A percentile compares a stretch with the other conserved stretches of the same genome.
phyloP scores from a whole-genome alignment of 495 filamentous ascomycete species.

The Aspergillus affinis region DNA sequence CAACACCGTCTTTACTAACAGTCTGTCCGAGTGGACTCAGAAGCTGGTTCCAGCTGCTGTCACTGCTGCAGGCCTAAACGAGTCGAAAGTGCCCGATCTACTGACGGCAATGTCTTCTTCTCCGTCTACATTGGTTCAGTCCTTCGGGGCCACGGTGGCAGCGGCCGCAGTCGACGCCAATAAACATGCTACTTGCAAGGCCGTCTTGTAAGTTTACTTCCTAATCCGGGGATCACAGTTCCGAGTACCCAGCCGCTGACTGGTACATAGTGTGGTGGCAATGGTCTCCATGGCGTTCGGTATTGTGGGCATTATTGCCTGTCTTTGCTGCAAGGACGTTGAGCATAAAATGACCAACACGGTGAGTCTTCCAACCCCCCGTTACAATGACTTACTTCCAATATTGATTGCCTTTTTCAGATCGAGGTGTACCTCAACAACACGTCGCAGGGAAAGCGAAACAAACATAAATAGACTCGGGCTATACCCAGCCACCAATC shows the following conservation, averaged over 20 bases:
- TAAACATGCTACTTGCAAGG: constrained; percentile 24
- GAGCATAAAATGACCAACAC: constrained; percentile 29
- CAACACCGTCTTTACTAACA: constrained; percentile 23
- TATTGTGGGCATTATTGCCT: constrained; percentile 24
- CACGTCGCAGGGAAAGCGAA: not conserved
- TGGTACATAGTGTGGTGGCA: constrained; percentile 17
- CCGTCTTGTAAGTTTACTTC: constrained; percentile 22
- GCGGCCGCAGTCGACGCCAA: constrained; percentile 23
- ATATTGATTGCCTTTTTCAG: not conserved
- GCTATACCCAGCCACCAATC: not conserved
- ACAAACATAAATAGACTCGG: not conserved
- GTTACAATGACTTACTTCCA: not conserved
- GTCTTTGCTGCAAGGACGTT: constrained; percentile 29
- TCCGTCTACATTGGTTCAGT: constrained; percentile 17
- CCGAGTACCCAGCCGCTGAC: not conserved
- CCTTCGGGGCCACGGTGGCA: constrained; percentile 20
- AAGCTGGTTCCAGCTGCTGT: constrained; percentile 20
- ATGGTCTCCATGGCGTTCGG: constrained; percentile 31
- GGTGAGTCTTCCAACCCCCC: constrained; percentile 8
- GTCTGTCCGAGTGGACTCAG: constrained; percentile 19
- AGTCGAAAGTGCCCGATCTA: constrained; percentile 20
- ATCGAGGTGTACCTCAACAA: constrained; percentile 8
- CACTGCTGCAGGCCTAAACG: constrained; percentile 20
- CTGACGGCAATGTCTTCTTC: constrained; percentile 16
- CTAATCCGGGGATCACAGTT: not conserved